Evolutionary conservation across 2,329 filamentous ascomycete species (phyloP).

Genomic region (Nakataea oryzae): DNA sequence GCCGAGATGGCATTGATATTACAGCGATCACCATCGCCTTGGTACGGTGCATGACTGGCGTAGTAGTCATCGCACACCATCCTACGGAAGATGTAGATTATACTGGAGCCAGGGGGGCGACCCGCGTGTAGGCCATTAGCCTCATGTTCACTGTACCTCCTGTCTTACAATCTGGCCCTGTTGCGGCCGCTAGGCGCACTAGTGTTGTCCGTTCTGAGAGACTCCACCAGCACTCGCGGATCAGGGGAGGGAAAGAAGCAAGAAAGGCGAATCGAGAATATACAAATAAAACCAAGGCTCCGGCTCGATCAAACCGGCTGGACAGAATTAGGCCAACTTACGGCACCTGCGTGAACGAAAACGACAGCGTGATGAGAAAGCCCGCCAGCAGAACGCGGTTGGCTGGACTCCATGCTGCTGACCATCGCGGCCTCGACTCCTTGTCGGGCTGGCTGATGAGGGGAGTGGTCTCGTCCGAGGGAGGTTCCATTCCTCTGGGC

Average conservation of each 20-base stretch:
- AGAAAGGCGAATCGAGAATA: no score
- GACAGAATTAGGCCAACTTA: constrained; percentile 17
- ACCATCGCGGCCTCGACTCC: not conserved
- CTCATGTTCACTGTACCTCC: not conserved
- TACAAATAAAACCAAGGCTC: not conserved
- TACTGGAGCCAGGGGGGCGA: constrained; percentile 13
- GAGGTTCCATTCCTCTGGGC: not conserved
- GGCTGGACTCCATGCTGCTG: constrained; percentile 9
- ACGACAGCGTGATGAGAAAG: constrained; percentile 45
- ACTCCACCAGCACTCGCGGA: not conserved
- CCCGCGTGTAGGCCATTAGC: not conserved
- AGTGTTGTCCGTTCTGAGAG: not conserved
- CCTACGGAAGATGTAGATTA: constrained; percentile 55
- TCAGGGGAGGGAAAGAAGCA: no score
- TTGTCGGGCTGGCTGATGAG: not conserved
- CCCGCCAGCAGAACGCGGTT: constrained; percentile 45
- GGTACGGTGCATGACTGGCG: constrained; percentile 39
- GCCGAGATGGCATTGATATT: constrained; percentile 52
- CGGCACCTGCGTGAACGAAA: constrained; percentile 39
- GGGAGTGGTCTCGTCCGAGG: constrained; percentile 1
- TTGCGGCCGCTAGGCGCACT: not conserved
- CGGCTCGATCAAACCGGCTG: not conserved
- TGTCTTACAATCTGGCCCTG: no score
- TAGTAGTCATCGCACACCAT: constrained; percentile 68
- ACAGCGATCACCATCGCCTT: constrained; percentile 42